Conservation (phyloP, 1,284 basidiomycete genomes). For the Volvariella surrecta region DNA sequence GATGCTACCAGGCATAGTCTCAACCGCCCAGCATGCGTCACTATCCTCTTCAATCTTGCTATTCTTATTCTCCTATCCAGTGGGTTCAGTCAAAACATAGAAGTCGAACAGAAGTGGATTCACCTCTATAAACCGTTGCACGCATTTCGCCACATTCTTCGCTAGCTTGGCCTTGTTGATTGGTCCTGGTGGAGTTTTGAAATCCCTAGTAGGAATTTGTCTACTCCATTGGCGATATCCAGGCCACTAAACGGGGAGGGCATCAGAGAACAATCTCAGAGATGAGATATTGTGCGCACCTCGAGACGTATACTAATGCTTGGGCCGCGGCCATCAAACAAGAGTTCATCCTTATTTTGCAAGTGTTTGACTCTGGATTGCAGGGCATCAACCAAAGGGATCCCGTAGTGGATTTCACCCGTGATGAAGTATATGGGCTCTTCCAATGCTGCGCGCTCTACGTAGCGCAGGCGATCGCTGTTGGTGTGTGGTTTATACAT, state of each 20-base stretch:
- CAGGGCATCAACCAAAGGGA: conserved; percentile 43
- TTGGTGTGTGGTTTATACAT: conserved; percentile 69
- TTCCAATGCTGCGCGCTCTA: conserved; percentile 56
- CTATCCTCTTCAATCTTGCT: conserved; percentile 50
- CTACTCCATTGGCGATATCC: conserved; percentile 68
- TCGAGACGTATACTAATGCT: conserved; percentile 70
- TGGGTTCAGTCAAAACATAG: conserved; percentile 6
- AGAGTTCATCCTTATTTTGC: conserved; percentile 46
- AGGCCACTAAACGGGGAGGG: conserved; percentile 46
- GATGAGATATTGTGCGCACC: conserved; percentile 29
- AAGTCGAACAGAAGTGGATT: conserved; percentile 10
- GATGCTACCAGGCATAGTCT: conserved; percentile 36
- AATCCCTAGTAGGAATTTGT: conserved; percentile 73
- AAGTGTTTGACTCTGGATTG: conserved; percentile 42
- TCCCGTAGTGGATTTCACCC: conserved; percentile 44
- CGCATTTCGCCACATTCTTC: conserved; percentile 60
- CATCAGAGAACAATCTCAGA: conserved; percentile 2
- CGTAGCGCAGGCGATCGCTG: conserved; percentile 64
- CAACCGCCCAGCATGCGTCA: conserved; percentile 53
- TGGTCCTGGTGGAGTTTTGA: conserved; percentile 61
- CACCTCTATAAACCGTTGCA: conserved; percentile 47
- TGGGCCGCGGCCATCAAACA: conserved; percentile 62
- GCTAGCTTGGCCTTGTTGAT: conserved; percentile 61
- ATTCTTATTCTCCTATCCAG: conserved; percentile 35
- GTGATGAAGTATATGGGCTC: conserved; percentile 53